phyloP scores from a whole-genome alignment of 1,284 basidiomycete species.

The Dichomitus squalens region DNA sequence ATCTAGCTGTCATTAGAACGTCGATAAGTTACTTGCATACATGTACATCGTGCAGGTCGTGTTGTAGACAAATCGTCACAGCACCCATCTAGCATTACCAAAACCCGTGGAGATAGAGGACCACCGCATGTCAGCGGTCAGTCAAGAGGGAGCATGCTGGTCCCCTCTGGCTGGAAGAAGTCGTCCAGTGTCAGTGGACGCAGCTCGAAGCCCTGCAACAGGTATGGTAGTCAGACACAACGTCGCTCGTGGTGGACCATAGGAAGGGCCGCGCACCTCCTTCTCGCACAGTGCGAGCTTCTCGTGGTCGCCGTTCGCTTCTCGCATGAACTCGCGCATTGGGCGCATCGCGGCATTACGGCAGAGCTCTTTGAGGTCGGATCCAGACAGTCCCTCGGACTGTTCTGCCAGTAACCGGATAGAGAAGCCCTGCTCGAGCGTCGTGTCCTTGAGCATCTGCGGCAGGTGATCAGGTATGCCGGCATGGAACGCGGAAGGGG shows the following conservation, averaged over 20 bases:
- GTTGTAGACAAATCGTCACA: background rate
- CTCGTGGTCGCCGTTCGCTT: conserved; percentile 54
- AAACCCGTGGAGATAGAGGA: background rate
- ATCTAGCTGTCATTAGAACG: conserved; percentile 8
- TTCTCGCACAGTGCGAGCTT: conserved; percentile 54
- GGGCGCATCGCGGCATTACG: conserved; percentile 92
- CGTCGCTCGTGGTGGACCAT: background rate
- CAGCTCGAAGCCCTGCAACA: conserved; percentile 70
- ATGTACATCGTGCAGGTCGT: conserved; percentile 13
- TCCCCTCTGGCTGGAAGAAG: conserved; percentile 66
- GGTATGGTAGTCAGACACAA: background rate
- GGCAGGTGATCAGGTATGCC: background rate
- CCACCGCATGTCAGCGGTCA: background rate
- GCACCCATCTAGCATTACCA: background rate
- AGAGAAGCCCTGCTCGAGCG: conserved; percentile 67
- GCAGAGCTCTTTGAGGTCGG: conserved; percentile 94
- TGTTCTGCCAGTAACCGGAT: conserved; percentile 69
- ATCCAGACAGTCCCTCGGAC: conserved; percentile 85
- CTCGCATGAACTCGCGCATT: conserved; percentile 83
- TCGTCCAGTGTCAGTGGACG: conserved; percentile 72
- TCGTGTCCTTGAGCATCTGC: conserved; percentile 85
- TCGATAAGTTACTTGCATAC: conserved; percentile 10
- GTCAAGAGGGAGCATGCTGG: conserved; percentile 26
- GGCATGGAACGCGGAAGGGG: background rate
- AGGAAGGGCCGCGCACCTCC: conserved; percentile 46